Evolutionary conservation across 2,329 filamentous ascomycete species (phyloP), one percentile per base, ranked within the genome.

Genomic region (Ceratocystiopsis brevicomis): DNA sequence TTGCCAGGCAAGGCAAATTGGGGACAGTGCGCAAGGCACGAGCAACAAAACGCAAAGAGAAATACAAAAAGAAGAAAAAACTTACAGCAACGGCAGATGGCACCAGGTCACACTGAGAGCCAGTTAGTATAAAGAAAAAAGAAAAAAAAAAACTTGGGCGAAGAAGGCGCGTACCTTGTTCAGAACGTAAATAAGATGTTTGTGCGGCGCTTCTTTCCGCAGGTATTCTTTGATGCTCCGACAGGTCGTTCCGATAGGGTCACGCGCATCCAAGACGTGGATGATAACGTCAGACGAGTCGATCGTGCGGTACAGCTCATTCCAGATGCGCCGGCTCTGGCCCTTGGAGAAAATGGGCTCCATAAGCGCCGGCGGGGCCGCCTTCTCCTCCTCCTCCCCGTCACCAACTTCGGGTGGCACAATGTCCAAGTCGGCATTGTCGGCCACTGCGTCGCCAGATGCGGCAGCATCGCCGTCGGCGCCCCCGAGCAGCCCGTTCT

Each of bases 241-340:
- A 65, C 90, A 98, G 44, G 90, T 73, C 15, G 90, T 96, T 33
- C 90, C 90, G 12, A 88, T 64, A 3, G 86, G 87, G 60, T 94
- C 86, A 61, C 86, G 72, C 37, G 87, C 86, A 60, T 95, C 88
- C 1, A 94, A 65, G 14, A 94, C 82, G 55, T 95, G 90, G n/a
- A 98, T 80, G 39, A 98, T 76, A 34, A 98, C 88, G 60, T 98
- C 90, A 11, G 82, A 90, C 3, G 85, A 92, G 62, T 95, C 88
- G 48, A 95, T 90, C 54, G 69, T 90, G 49, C 81, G 49, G 45
- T 52, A 52, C 9, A 96, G 65, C 59, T 98, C 88, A 62, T 96
- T 96, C 87, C 85, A 94, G 52, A 94, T 94, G 51, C 90, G 73
- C 63, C 94, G 94, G 56, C 80, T 88, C 60, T 94, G 87, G 16